Evolutionary conservation across 768 basidiomycete species (phyloP).

Genomic region (Hygrophorus pudorinus): DNA sequence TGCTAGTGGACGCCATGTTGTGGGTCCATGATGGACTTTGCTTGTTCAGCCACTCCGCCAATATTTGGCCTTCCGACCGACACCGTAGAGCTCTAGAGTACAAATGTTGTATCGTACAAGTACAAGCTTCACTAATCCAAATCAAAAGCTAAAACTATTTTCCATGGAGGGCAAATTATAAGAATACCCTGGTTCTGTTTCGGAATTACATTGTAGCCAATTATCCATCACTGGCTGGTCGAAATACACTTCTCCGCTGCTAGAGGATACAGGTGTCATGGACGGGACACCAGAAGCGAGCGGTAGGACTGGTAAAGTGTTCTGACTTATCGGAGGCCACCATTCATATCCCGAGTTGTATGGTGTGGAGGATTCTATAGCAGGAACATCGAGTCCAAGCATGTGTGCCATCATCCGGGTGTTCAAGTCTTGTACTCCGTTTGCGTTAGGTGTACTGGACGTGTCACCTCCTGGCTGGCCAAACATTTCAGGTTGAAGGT

Average conservation of each 20-base stretch:
- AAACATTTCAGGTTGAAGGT: conserved; percentile 32
- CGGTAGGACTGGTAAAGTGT: conserved; percentile 10
- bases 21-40: too few relatives aligned
- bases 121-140: background rate
- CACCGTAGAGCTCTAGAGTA: too few relatives aligned
- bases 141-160: background rate
- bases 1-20: background rate
- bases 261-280: background rate
- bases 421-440: conserved; percentile 53
- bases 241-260: background rate
- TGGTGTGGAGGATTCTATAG: conserved; percentile 50
- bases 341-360: conserved; percentile 52
- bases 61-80: too few relatives aligned
- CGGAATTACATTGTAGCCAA: background rate
- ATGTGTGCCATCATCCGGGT: conserved; percentile 65
- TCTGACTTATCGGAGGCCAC: conserved; percentile 44
- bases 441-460: conserved; percentile 17
- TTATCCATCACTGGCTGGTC: background rate
- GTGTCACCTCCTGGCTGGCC: conserved; percentile 15
- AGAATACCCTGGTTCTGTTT: background rate
- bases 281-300: background rate
- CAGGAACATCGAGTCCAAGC: conserved; percentile 57
- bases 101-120: background rate
- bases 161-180: background rate
- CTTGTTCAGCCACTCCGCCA: too few relatives aligned